phyloP scores from a whole-genome alignment of 306 rosid genomes.

The Sophora flavescens region DNA sequence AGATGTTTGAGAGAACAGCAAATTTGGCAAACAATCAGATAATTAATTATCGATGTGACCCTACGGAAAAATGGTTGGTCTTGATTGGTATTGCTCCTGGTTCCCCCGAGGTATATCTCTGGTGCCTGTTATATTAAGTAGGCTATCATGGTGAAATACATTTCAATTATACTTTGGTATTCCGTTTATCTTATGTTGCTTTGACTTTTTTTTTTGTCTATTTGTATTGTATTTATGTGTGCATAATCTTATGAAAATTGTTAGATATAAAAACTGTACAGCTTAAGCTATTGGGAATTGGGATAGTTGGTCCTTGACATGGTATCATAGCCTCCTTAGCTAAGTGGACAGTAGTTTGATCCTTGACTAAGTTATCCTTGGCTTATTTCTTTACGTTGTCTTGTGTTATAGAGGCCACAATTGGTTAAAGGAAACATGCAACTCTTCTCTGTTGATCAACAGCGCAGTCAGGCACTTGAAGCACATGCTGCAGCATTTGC shows the following conservation, averaged over 20 bases:
- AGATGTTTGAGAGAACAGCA: constrained; percentile 95
- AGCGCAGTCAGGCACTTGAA: constrained; percentile 99
- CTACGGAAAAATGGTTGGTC: constrained; percentile 98
- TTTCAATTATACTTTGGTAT: constrained; percentile 8
- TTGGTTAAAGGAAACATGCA: constrained; percentile 99
- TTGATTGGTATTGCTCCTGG: constrained; percentile 99
- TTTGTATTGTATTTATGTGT: constrained; percentile 17
- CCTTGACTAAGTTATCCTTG: constrained; percentile 7
- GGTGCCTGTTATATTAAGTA: constrained; percentile 32
- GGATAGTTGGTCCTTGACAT: constrained; percentile 25
- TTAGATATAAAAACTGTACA: constrained; percentile 22
- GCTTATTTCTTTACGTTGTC: constrained; percentile 36
- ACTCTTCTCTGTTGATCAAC: constrained; percentile 95
- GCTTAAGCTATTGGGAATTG: constrained; percentile 25
- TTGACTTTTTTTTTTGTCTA: neutral
- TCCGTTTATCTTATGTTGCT: constrained; percentile 1
- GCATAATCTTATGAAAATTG: neutral
- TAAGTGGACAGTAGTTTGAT: constrained; percentile 3
- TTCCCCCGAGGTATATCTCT: constrained; percentile 84
- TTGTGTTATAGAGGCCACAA: constrained; percentile 79
- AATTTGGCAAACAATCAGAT: constrained; percentile 95
- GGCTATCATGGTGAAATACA: constrained; percentile 30
- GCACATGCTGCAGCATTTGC: constrained; percentile 99
- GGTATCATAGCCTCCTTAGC: constrained; percentile 20
- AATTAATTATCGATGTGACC: constrained; percentile 97